phyloP scores from a whole-genome alignment of 345 rosid genomes.

The Camelina hispida region DNA sequence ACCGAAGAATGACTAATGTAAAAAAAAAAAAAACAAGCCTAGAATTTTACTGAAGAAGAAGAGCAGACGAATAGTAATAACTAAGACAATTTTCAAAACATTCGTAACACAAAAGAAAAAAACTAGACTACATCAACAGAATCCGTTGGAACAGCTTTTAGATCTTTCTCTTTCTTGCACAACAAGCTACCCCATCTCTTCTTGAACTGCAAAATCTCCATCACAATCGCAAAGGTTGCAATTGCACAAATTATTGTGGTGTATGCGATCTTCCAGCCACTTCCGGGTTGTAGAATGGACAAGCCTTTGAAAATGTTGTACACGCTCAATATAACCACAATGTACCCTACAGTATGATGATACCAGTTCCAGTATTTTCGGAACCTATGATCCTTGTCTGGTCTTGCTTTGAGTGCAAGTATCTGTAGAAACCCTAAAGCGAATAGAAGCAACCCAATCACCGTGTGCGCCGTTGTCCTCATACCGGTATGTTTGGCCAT shows the following conservation, averaged over 20 bases:
- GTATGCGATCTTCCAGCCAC: conserved; percentile 60
- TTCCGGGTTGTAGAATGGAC: conserved; percentile 50
- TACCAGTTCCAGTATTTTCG: conserved; percentile 80
- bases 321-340: conserved; percentile 58
- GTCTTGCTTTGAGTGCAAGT: conserved; percentile 50
- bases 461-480: conserved; percentile 11
- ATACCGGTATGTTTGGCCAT: conserved; percentile 33
- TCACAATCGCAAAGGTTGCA: conserved; percentile 23
- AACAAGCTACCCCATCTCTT: conserved; percentile 35
- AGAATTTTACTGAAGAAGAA: not conserved
- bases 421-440: conserved; percentile 30
- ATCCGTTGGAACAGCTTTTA: not conserved
- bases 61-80: not conserved
- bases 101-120: not conserved
- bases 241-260: conserved; percentile 46
- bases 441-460: conserved; percentile 22
- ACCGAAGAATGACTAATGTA: no score
- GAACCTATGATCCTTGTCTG: conserved; percentile 70
- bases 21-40: no score
- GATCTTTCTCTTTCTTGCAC: conserved; percentile 5
- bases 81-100: not conserved
- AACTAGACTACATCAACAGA: not conserved
- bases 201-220: conserved; percentile 36
- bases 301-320: conserved; percentile 68
- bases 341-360: conserved; percentile 67